Evolutionary conservation across 257 asterid species (phyloP).

Genomic region (Solanum lycopersicoides): DNA sequence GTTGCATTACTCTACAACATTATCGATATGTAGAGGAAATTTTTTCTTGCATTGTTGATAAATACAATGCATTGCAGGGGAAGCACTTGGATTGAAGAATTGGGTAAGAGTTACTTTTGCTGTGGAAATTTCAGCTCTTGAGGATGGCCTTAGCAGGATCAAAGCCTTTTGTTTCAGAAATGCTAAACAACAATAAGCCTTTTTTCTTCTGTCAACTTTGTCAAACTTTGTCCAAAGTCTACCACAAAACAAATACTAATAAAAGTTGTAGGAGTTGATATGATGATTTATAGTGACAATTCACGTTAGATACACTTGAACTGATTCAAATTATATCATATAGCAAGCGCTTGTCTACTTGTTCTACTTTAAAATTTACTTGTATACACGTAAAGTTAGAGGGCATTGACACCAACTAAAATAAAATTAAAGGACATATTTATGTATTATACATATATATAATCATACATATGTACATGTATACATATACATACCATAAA

Average conservation of each 20-base stretch:
- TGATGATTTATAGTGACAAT: accelerated
- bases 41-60: not conserved
- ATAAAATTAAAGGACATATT: too few relatives aligned
- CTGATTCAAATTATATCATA: too few relatives aligned
- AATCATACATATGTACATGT: too few relatives aligned
- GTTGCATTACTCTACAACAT: not conserved
- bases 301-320: accelerated
- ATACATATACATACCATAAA: not conserved
- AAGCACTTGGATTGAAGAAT: constrained; percentile 45
- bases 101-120: constrained; percentile 60
- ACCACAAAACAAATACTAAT: not conserved
- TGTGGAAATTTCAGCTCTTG: constrained; percentile 32
- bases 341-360: accelerated
- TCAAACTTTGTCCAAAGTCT: not conserved
- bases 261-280: not conserved
- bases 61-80: constrained; percentile 23
- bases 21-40: not conserved
- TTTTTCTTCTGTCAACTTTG: not conserved
- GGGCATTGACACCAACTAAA: too few relatives aligned
- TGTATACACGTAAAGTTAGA: too few relatives aligned
- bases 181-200: constrained; percentile 15
- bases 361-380: too few relatives aligned
- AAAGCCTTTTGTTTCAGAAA: constrained; percentile 47
- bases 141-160: constrained; percentile 55
- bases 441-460: too few relatives aligned